Base-by-base conservation (phyloP, 2,329 filamentous ascomycete genomes). In the Verticillium klebahnii region DNA sequence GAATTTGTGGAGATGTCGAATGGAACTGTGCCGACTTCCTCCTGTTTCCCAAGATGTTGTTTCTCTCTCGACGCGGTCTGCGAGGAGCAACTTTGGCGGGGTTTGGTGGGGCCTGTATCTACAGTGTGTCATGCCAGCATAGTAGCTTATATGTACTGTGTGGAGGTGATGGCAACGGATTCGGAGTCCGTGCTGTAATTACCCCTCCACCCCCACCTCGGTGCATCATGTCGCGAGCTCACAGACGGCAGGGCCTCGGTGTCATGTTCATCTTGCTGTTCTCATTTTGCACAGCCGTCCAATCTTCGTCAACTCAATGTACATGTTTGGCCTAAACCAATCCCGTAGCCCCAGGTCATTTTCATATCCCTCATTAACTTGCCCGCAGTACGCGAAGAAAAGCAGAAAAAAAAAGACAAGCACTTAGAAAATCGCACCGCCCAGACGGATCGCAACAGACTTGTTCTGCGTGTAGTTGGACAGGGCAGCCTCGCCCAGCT, bases 401-500 rank as follows among this genome's bases (percentile, higher is more conserved):
- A 45, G 9, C 32, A 31, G 15, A 6, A 23, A 52, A 45, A n/a
- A 45, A n/a, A 19, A 5, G n/a, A 45, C 23, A 54, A 17, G 40
- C 3, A 31, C 60, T 70, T 74, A 75, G 68, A 77, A 81, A 23
- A 81, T 64, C 45, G 78, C 71, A 64, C 78, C 78, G 58, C 70
- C 79, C 61, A 84, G 70, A 61, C 81, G 78, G 72, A 89, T 85
- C 34, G 80, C 78, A 4, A 90, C 87, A 5, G 84, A 84, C 82
- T 91, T 91, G 72, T 79, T 85, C 73, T 90, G 83, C 14, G 85
- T 89, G 75, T 90, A 91, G 77, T 88, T 88, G 52, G 80, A 77
- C 61, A 91, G 74, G 1, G 86, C 88, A 54, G 84, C 85, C 79
- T 89, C 87, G 65, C 89, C 88, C 4, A 90, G 79, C 74, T 96